These are phyloP conservation scores for Ogataea wickerhamii DNA, from an alignment of 805 yeast species.

Conservation along the genomic window DNA sequence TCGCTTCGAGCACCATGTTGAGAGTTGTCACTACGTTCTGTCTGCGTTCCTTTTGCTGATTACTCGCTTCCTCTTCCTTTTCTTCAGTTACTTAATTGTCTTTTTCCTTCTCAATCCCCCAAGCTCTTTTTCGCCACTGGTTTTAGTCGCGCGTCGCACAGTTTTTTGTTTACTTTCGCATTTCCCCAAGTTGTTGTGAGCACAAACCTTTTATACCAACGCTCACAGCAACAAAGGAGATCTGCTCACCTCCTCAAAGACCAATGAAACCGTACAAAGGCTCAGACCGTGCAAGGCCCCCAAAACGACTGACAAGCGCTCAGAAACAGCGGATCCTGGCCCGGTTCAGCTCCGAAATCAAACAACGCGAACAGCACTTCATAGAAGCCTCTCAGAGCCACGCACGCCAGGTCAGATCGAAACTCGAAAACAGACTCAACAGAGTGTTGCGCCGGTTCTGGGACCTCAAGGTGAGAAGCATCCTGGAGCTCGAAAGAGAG, in stretches of 20 bases:
- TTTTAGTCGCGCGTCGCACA: background rate
- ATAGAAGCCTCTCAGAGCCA: constrained; percentile 25
- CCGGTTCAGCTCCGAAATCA: constrained; percentile 21
- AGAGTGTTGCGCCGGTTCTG: constrained; percentile 47
- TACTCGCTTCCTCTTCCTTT: too few relatives aligned
- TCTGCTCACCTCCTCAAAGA: too few relatives aligned
- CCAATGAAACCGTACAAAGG: too few relatives aligned
- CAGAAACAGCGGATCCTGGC: constrained; percentile 39
- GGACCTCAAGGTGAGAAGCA: constrained; percentile 43
- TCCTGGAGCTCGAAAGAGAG: constrained; percentile 43
- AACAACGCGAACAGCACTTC: constrained; percentile 18
- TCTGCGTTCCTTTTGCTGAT: too few relatives aligned
- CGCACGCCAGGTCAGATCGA: constrained; percentile 31
- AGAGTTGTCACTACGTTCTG: too few relatives aligned
- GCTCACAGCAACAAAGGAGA: too few relatives aligned
- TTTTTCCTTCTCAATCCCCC: too few relatives aligned
- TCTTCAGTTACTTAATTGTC: background rate
- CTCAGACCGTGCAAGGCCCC: background rate
- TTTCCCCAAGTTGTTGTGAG: too few relatives aligned
- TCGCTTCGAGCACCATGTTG: constrained; percentile 92
- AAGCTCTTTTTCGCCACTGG: background rate
- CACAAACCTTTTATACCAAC: too few relatives aligned
- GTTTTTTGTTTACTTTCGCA: background rate
- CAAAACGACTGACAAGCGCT: constrained; percentile 23
- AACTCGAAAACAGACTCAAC: constrained; percentile 41